phyloP scores from a whole-genome alignment of 2,329 filamentous ascomycete species.

The Talaromyces sp. region DNA sequence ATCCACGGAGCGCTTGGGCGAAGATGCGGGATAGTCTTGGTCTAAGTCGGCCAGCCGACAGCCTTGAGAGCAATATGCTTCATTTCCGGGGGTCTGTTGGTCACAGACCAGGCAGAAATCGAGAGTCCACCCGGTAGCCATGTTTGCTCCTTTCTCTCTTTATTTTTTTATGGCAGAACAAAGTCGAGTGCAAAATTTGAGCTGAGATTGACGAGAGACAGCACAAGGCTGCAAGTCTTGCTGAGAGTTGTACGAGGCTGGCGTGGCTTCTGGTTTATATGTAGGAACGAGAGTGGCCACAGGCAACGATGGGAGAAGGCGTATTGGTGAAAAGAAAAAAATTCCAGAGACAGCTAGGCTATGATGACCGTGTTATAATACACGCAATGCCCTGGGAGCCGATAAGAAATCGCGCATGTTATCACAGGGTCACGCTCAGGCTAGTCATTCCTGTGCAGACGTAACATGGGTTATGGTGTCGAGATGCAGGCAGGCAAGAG shows the following conservation, averaged over 20 bases:
- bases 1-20: constrained; percentile 12
- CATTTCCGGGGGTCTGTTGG: constrained; percentile 67
- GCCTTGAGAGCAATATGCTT: constrained; percentile 85
- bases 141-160: constrained; percentile 11
- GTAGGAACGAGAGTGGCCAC: background rate
- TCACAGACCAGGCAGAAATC: constrained; percentile 94
- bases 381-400: background rate
- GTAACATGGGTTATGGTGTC: background rate
- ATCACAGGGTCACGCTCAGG: background rate
- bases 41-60: constrained; percentile 87
- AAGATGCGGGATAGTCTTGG: constrained; percentile 52
- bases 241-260: background rate
- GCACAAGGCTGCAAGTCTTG: background rate
- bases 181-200: background rate
- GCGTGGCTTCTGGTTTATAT: background rate
- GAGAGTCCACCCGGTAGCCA: constrained; percentile 62
- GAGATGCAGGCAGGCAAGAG: background rate
- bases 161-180: background rate
- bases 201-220: background rate
- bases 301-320: background rate
- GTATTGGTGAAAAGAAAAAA: background rate
- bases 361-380: background rate
- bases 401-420: background rate
- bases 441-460: background rate
- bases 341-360: background rate